These are phyloP conservation scores for Aspergillus awamori DNA, from an alignment of 2,329 filamentous ascomycete genomes.

Conservation along the genomic window DNA sequence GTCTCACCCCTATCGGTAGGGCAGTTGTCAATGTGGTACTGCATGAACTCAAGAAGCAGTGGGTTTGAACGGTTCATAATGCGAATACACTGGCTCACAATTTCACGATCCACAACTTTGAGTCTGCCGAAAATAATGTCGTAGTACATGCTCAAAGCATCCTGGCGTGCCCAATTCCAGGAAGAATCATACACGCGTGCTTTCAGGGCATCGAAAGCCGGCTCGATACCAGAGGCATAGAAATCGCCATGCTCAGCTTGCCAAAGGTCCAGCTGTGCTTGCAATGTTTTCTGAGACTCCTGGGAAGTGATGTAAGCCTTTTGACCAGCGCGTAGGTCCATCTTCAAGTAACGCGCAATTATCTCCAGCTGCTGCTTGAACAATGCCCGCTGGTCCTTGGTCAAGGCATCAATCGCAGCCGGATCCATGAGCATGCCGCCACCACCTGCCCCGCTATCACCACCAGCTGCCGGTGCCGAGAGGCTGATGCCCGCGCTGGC, in stretches of 20 bases:
- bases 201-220: slow-evolving; percentile 89
- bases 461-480: slow-evolving; percentile 70
- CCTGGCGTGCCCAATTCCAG: slow-evolving; percentile 99
- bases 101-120: slow-evolving; percentile 91
- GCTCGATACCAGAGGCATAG: slow-evolving; percentile 92
- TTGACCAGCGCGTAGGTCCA: slow-evolving; percentile 94
- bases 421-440: slow-evolving; percentile 99
- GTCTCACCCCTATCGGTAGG: slow-evolving; percentile 95
- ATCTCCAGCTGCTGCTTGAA: slow-evolving; percentile 99
- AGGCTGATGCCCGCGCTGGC: slow-evolving; percentile 79
- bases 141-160: slow-evolving; percentile 97
- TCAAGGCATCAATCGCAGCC: slow-evolving; percentile 91
- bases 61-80: slow-evolving; percentile 99
- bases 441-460: slow-evolving; percentile 69
- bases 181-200: slow-evolving; percentile 96
- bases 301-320: slow-evolving; percentile 85
- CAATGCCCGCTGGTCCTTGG: slow-evolving; percentile 90
- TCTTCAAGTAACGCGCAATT: slow-evolving; percentile 92
- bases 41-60: slow-evolving; percentile 95
- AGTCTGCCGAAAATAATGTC: slow-evolving; percentile 97
- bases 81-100: slow-evolving; percentile 96
- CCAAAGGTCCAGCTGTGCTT: slow-evolving; percentile 94
- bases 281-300: slow-evolving; percentile 82
- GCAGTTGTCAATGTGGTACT: slow-evolving; percentile 99
- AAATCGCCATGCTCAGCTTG: slow-evolving; percentile 93